Percentiles rank a stretch among this genome's conserved stretches.
phyloP scores from a whole-genome alignment of 306 rosid species.

The Oxytropis ochrocephala region DNA sequence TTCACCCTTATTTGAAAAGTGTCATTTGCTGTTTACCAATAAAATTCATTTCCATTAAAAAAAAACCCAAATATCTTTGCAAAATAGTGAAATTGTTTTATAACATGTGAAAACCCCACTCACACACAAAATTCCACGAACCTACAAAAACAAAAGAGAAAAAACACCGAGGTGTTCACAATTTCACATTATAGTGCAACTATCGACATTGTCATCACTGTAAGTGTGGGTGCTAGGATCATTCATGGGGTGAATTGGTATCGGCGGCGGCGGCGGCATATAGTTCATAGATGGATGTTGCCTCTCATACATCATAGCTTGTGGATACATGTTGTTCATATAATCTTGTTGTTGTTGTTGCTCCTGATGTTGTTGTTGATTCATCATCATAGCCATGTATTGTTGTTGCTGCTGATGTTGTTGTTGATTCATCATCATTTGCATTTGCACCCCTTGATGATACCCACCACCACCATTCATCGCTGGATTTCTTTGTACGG shows the following conservation, averaged over 20 bases:
- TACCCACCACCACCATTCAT: constrained; percentile 38
- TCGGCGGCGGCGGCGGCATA: constrained; percentile 41
- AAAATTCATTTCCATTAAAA: no score
- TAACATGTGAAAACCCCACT: no score
- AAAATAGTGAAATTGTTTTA: no score
- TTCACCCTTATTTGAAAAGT: no score
- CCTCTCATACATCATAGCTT: constrained; percentile 42
- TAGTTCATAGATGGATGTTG: constrained; percentile 39
- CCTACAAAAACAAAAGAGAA: not conserved
- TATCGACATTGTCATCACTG: constrained; percentile 56
- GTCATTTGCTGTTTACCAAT: no score
- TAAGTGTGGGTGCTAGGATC: constrained; percentile 44
- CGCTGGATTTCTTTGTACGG: constrained; percentile 22
- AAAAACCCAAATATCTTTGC: no score
- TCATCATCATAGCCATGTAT: constrained; percentile 70
- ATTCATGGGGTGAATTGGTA: constrained; percentile 15
- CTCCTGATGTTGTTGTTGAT: constrained; percentile 32
- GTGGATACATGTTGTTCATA: constrained; percentile 52
- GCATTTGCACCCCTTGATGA: constrained; percentile 54
- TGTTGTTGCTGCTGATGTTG: constrained; percentile 40
- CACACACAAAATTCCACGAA: not conserved
- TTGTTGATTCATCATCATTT: constrained; percentile 37
- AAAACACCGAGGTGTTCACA: not conserved
- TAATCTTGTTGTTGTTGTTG: constrained; percentile 24
- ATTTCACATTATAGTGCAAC: constrained; percentile 50